Evolutionary conservation across 306 rosid species (phyloP).

Genomic region (Trichosanthes truncata): DNA sequence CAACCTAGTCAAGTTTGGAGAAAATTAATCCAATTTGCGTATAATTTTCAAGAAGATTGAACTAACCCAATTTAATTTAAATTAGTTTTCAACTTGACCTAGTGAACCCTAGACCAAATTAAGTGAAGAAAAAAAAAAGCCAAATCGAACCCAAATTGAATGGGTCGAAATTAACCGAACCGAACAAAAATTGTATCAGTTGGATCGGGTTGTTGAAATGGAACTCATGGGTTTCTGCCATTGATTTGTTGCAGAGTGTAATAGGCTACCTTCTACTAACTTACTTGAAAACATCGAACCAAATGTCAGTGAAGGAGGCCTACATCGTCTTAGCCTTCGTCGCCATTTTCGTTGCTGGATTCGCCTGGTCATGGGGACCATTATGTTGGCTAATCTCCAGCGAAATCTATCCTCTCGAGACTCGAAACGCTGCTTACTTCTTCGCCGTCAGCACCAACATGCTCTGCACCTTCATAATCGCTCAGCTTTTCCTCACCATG

Average conservation of each 20-base stretch:
- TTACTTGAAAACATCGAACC: conserved; percentile 4
- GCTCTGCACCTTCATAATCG: conserved; percentile 29
- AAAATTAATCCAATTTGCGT: too few species aligned
- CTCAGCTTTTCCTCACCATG: conserved; percentile 25
- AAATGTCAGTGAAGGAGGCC: conserved; percentile 1
- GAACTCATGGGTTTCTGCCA: too few species aligned
- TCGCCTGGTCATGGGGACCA: conserved; percentile 37
- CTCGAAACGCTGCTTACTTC: conserved; percentile 21
- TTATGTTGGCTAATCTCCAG: conserved; percentile 26
- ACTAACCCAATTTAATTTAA: too few species aligned
- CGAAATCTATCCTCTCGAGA: conserved; percentile 21
- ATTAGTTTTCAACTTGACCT: too few species aligned
- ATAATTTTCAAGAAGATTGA: too few species aligned
- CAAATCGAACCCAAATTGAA: too few species aligned
- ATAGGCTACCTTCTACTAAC: conserved; percentile 10
- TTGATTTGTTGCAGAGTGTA: background rate
- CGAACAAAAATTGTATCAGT: too few species aligned
- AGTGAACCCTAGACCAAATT: too few species aligned
- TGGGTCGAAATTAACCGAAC: too few species aligned
- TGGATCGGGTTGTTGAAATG: too few species aligned
- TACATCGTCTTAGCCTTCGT: background rate
- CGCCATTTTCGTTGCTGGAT: conserved; percentile 20
- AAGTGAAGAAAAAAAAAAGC: too few species aligned
- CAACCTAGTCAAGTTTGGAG: too few species aligned
- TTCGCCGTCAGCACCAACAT: conserved; percentile 25